These are phyloP conservation scores for Hortiboletus campestris DNA, from an alignment of 768 basidiomycete genomes.

Conservation along the genomic window DNA sequence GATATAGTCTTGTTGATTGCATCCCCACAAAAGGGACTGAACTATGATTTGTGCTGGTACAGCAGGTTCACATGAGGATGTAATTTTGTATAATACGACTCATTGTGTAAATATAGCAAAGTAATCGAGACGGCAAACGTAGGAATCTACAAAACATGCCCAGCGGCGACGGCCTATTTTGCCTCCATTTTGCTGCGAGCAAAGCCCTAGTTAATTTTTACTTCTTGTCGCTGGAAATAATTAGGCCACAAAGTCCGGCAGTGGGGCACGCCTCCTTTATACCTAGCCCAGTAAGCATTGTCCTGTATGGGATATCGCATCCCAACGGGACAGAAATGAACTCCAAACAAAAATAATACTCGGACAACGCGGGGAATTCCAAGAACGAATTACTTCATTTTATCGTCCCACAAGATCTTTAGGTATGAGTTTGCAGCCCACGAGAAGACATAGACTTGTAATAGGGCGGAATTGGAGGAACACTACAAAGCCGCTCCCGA, in stretches of 20 bases:
- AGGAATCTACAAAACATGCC: too few species aligned
- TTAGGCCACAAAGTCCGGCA: too few species aligned
- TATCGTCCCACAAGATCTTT: conserved; percentile 10
- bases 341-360: too few species aligned
- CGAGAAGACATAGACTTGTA: background rate
- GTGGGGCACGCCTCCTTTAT: too few species aligned
- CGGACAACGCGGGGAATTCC: too few species aligned
- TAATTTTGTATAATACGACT: background rate
- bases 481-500: conserved; percentile 8
- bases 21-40: background rate
- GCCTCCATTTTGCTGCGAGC: too few species aligned
- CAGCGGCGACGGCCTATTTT: too few species aligned
- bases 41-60: background rate
- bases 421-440: conserved; percentile 13
- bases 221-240: too few species aligned
- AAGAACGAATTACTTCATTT: conserved; percentile 12
- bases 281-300: too few species aligned
- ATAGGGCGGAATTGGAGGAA: conserved; percentile 9
- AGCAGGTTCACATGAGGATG: background rate
- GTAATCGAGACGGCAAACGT: background rate
- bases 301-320: too few species aligned
- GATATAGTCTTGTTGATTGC: conserved; percentile 27
- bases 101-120: background rate
- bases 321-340: too few species aligned
- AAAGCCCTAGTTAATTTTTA: too few species aligned